Evolutionary conservation across 768 basidiomycete genomes (phyloP), one percentile per base, ranked within the genome.

Genomic region (Saitozyma podzolica): DNA sequence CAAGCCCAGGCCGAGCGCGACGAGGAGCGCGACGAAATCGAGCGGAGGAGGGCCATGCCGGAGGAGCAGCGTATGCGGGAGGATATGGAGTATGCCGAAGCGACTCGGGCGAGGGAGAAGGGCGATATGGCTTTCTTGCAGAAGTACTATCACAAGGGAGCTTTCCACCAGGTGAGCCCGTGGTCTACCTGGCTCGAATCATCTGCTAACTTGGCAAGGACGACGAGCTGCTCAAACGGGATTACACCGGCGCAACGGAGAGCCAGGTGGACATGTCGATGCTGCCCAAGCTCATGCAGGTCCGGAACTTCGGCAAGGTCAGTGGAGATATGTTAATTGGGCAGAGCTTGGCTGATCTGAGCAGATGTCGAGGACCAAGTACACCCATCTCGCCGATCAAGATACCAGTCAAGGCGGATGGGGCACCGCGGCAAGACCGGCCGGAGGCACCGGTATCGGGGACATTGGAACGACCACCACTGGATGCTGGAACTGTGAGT

Each of bases 71-170:
- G 96, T 40, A 74, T 98, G 79, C 88, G 87, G 79, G 96, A 99
- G 78, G 96, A 99, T 78, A 74, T 94, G 63, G 93, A 91, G 77
- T 86, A 83, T 48, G 94, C 93, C 3, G 84, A 91, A 61, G 87
- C 90, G 77, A 81, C 85, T 40, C 84, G 96, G 59, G 91, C 90
- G 58, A 95, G 94, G 80, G 68, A 69, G 42, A 80, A 96, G 76
- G 92, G 91, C 3, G 85, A 90, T 65, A 90, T 92, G 76, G 90
- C 87, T 75, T 98, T 98, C 81, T 80, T 98, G 65, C 93, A 98
- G 78, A 98, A 96, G 80, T 99, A 96, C 78, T 98, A 92, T 87
- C 96, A 99, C 83, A 97, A 95, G 80, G 96, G 96, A 71, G 96
- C 95, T 63, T 99, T 98, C 83, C 92, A 96, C 78, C 91, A 94